A percentile compares a stretch with the other conserved stretches of the same genome.
These are phyloP conservation scores for Dictyostelium capitatum DNA, from an alignment of 78 protist species.

Conservation along the genomic window DNA sequence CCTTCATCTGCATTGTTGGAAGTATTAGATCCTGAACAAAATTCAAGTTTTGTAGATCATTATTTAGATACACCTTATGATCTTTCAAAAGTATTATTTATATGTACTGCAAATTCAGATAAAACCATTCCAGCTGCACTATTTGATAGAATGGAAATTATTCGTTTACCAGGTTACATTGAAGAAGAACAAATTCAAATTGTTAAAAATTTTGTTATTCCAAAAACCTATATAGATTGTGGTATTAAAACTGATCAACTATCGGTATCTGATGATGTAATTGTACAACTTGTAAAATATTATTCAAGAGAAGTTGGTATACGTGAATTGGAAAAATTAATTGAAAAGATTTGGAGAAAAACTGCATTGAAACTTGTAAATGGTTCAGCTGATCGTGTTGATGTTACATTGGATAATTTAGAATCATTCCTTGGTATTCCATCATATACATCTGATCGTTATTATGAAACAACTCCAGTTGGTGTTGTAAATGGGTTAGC, in stretches of 20 bases:
- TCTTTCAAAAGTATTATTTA: conserved; percentile 89
- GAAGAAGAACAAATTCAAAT: conserved; percentile 93
- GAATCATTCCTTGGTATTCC: conserved; percentile 72
- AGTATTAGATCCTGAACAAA: conserved; percentile 97
- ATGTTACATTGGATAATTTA: conserved; percentile 20
- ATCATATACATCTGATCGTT: conserved; percentile 50
- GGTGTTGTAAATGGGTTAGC: conserved; percentile 84
- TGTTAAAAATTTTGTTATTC: conserved; percentile 89
- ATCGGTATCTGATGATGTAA: conserved; percentile 73
- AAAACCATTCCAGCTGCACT: conserved; percentile 89
- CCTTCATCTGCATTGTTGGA: conserved; percentile 98
- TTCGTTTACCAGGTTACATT: conserved; percentile 69
- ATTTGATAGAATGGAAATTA: conserved; percentile 97
- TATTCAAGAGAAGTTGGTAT: conserved; percentile 98
- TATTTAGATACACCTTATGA: conserved; percentile 77
- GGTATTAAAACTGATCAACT: conserved; percentile 57
- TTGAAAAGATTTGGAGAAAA: conserved; percentile 93
- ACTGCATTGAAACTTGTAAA: conserved; percentile 88
- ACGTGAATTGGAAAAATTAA: conserved; percentile 90
- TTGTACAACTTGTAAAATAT: conserved; percentile 67
- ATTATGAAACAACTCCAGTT: conserved; percentile 65
- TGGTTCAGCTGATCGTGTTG: conserved; percentile 19
- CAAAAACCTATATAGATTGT: conserved; percentile 56
- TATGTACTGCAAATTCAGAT: conserved; percentile 96
- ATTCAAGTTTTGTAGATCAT: conserved; percentile 95